Evolutionary conservation across 371 early-diverging fungal genomes (phyloP).

Genomic region (Rhizopus microsporus): DNA sequence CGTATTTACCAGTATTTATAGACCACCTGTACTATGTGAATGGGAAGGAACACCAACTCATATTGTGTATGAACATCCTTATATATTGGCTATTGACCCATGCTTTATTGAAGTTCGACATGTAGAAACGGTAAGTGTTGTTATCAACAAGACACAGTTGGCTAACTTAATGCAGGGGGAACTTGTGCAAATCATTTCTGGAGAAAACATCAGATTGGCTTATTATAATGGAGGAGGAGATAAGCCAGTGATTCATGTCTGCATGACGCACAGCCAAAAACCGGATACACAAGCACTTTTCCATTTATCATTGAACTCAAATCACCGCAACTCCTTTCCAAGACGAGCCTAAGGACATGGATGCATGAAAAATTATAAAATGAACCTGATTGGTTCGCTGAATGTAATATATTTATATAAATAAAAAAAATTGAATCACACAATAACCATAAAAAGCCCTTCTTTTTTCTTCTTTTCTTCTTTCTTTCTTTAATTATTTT

Average conservation of each 20-base stretch:
- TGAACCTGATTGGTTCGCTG: conserved; percentile 1
- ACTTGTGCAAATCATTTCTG: conserved; percentile 50
- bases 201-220: conserved; percentile 51
- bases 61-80: conserved; percentile 78
- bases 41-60: conserved; percentile 65
- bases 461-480: conserved; percentile 8
- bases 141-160: neutral
- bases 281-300: conserved; percentile 50
- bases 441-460: neutral
- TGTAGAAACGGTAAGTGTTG: conserved; percentile 68
- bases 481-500: conserved; percentile 7
- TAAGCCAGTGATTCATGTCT: conserved; percentile 45
- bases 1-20: conserved; percentile 5
- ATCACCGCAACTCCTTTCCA: conserved; percentile 17
- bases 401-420: neutral
- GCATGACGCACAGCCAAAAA: conserved; percentile 48
- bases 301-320: conserved; percentile 30
- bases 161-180: conserved; percentile 33
- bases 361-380: neutral
- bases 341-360: conserved; percentile 6
- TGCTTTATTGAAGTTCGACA: conserved; percentile 89
- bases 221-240: conserved; percentile 47
- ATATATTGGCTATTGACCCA: conserved; percentile 85
- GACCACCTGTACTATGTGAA: conserved; percentile 44
- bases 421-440: neutral